Conservation (phyloP, 2,329 filamentous ascomycete species). For the Emergomyces orientalis region DNA sequence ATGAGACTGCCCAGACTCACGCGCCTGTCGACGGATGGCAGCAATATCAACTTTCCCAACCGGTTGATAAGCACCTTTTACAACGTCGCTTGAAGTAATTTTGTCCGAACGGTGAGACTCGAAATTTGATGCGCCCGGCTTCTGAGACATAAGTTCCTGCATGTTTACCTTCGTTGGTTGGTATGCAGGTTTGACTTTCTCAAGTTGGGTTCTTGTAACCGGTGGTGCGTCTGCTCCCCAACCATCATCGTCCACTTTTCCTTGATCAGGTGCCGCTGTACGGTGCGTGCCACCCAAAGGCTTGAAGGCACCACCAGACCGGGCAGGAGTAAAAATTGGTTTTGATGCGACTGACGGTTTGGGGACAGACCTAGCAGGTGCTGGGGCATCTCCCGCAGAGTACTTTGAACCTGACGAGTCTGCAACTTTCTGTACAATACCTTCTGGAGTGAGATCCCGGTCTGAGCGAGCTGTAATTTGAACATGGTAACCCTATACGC, state of each 20-base stretch:
- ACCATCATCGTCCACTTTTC: slow-evolving; percentile 68
- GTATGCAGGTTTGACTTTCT: slow-evolving; percentile 89
- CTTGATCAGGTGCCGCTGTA: slow-evolving; percentile 42
- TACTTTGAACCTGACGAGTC: slow-evolving; percentile 96
- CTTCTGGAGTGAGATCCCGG: slow-evolving; percentile 74
- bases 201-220: slow-evolving; percentile 72
- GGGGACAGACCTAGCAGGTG: slow-evolving; percentile 46
- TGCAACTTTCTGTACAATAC: slow-evolving; percentile 84
- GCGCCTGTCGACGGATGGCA: slow-evolving; percentile 67
- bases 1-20: slow-evolving; percentile 45
- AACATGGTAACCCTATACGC: slow-evolving; percentile 72
- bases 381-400: slow-evolving; percentile 55
- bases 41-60: slow-evolving; percentile 97
- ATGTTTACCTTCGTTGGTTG: slow-evolving; percentile 94
- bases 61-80: slow-evolving; percentile 82
- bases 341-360: slow-evolving; percentile 65
- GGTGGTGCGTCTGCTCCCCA: slow-evolving; percentile 95
- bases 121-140: slow-evolving; percentile 44
- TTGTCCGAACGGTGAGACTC: slow-evolving; percentile 42
- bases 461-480: slow-evolving; percentile 94
- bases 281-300: slow-evolving; percentile 53
- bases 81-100: slow-evolving; percentile 48
- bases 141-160: slow-evolving; percentile 68
- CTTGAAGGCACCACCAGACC: slow-evolving; percentile 52
- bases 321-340: slow-evolving; percentile 80